A percentile compares a stretch with the other conserved stretches of the same genome.
Evolutionary conservation across 2,329 filamentous ascomycete species (phyloP).

Genomic region (Colletotrichum truncatum): DNA sequence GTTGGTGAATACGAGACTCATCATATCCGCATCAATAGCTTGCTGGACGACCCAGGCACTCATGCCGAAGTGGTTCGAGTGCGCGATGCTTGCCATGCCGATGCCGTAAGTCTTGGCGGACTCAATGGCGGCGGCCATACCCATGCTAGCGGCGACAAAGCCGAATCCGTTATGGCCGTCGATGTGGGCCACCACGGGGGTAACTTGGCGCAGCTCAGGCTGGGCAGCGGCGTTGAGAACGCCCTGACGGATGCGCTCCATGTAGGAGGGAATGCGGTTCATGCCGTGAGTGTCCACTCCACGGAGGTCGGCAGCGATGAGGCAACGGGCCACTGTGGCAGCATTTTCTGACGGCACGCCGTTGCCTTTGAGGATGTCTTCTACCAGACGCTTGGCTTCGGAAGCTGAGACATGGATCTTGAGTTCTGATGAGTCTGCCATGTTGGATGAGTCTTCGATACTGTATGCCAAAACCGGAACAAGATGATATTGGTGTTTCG

Average conservation of each 20-base stretch:
- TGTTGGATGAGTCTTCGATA: background rate
- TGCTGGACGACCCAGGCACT: constrained; percentile 82
- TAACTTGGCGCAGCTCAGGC: constrained; percentile 68
- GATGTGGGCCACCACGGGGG: constrained; percentile 76
- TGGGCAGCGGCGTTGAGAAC: constrained; percentile 70
- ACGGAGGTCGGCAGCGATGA: constrained; percentile 79
- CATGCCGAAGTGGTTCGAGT: constrained; percentile 88
- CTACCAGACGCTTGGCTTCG: constrained; percentile 57
- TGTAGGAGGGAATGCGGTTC: constrained; percentile 81
- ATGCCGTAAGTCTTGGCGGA: constrained; percentile 74
- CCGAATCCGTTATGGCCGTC: constrained; percentile 78
- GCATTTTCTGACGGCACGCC: constrained; percentile 69
- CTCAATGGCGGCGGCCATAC: constrained; percentile 73
- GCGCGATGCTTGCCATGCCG: constrained; percentile 79
- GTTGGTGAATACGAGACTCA: constrained; percentile 77
- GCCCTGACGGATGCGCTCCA: constrained; percentile 75
- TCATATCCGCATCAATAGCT: constrained; percentile 76
- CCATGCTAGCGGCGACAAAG: constrained; percentile 73
- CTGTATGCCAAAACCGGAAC: background rate
- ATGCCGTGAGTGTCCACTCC: constrained; percentile 83
- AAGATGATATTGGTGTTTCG: background rate
- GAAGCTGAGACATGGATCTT: constrained; percentile 46
- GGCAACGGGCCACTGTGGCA: constrained; percentile 69
- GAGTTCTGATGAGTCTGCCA: constrained; percentile 20
- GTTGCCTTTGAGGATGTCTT: constrained; percentile 66